Base-by-base conservation (phyloP, 768 basidiomycete genomes). In the Daedalea quercina region DNA sequence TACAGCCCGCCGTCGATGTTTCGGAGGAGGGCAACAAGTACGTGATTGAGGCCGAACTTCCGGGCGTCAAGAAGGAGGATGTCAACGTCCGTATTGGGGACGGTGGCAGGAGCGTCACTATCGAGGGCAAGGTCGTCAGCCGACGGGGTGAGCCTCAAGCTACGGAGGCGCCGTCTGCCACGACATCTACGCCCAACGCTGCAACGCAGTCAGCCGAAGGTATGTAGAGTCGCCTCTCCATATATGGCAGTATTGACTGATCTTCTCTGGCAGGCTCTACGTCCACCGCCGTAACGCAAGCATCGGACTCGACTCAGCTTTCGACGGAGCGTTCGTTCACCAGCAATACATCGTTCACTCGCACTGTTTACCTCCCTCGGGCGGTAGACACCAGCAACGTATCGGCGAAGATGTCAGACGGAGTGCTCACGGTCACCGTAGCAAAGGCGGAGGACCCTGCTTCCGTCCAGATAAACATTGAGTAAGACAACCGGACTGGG, bases 31-130 rank as follows among this genome's bases (percentile, higher is more conserved):
- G 76, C 1, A 73, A 81, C 64, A 71, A 74, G 37, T 90, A 85
- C 58, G 56, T 87, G 48, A 70, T 91, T 40, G 84, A 90, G 60
- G 86, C 87, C 1, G 89, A 91, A 61, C 61, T 91, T 24, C 89
- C 88, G 20, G 87, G 88, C 0, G 80, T 90, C 24, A 82, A 80
- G 65, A 88, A 84, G 71, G 87, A 90, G 59, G 81, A 89, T 60
- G 63, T 90, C 9, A 77, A 87, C 51, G 76, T 90, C 47, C 76
- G 80, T 8, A 72, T 90, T 53, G 85, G 85, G 9, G 83, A 88
- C 52, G 79, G 76, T 15, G 87, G 86, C 2, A 75, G 79, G 52
- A 87, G 80, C 55, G 63, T 90, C 52, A 87, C 82, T 3, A 87
- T 91, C 52, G 80, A 87, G 63, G 88, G 88, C 8, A 82, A 76